Conservation (phyloP, 768 basidiomycete species). For the Agaricus bisporus region DNA sequence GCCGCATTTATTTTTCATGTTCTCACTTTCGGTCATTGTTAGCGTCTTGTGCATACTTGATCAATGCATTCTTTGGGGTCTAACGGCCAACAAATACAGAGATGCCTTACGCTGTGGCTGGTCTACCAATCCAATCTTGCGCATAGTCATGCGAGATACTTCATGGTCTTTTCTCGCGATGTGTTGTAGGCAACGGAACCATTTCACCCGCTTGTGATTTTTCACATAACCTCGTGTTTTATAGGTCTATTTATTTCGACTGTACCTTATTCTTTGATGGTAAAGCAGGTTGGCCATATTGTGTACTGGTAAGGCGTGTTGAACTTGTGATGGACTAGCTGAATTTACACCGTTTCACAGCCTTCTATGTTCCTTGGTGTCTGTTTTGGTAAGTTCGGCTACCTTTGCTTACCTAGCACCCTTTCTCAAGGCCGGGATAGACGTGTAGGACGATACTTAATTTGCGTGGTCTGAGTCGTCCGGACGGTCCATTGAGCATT, state of each 20-base stretch:
- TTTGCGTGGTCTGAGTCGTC: background rate
- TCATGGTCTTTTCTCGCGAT: background rate
- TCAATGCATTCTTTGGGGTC: conserved; percentile 1
- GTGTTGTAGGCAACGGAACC: background rate
- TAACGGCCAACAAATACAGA: background rate
- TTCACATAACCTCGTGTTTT: background rate
- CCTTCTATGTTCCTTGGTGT: background rate
- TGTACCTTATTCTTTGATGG: background rate
- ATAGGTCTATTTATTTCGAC: background rate
- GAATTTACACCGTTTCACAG: background rate
- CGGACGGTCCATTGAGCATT: no score
- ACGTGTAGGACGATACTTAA: conserved; percentile 3
- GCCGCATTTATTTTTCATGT: background rate
- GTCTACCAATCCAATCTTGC: background rate
- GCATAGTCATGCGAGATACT: conserved; percentile 1
- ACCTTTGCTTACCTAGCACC: background rate
- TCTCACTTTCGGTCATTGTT: background rate
- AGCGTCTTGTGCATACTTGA: background rate
- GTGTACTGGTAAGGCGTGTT: background rate
- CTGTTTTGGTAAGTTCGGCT: background rate
- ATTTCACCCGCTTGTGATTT: background rate
- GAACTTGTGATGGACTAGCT: no score
- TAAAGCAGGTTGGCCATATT: background rate
- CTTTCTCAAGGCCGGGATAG: background rate
- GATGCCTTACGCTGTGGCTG: background rate